Evolutionary conservation across 441 rosid species (phyloP), one percentile per base, ranked within the genome.

Genomic region (Melastoma candidum): DNA sequence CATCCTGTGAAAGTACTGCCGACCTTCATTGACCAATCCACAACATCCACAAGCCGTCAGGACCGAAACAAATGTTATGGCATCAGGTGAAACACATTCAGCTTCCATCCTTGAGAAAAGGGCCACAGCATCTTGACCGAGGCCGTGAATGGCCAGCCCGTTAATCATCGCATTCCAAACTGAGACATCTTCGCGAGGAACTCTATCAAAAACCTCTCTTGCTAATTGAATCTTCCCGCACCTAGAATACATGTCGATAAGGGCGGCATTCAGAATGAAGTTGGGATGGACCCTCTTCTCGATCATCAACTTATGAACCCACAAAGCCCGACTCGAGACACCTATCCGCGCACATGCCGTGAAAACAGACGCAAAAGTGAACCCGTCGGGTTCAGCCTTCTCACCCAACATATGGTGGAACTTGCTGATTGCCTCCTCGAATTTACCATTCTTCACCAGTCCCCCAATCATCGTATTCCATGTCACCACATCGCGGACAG

Each of bases 111-210:
- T 71, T 12, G 71, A 64, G 59, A 82, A 81, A 46, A 82, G 51
- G 3, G 51, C 48, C 8, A 79, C 57, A 7, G 83, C 92, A 71
- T 82, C 87, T 3, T 7, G 58, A 48, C 81, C 87, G 67, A 76
- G 77, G 22, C 95, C 94, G 51, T 89, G 94, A 60, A 71, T 58
- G 10, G 90, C 90, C 14, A 89, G 58, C 32, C 94, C 94, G 2
- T 64, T 80, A 66, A 86, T 82, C 83, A 89, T 82, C 5, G 90
- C 77, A 47, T 89, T 84, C 97, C 94, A 89, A 56, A 84, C 54
- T 1, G 81, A 86, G 13, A 83, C 85, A 73, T 89, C 66, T 36
- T 39, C 56, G 12, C 60, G 66, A 6, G 61, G 27, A 47, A 73
- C 72, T 0, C 67, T 63, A 10, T 76, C 63, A 46, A 89, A 89